A percentile compares a stretch with the other conserved stretches of the same genome.
Conservation (phyloP, 768 basidiomycete genomes). For the Lentinula sp. region DNA sequence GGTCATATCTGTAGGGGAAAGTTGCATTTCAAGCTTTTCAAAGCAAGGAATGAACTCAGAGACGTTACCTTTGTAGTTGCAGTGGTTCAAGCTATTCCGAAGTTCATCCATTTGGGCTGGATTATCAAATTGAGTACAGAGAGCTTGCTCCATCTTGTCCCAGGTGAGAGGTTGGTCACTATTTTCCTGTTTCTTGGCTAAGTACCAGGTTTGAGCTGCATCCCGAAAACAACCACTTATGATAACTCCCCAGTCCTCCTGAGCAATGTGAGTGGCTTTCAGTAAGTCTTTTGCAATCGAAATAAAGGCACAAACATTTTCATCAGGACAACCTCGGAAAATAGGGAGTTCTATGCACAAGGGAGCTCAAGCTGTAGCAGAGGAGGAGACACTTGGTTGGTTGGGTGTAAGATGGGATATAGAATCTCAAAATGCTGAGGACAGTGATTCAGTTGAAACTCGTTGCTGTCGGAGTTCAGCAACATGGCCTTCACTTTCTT, state of each 20-base stretch:
- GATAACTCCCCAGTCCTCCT: background rate
- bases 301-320: constrained; percentile 2
- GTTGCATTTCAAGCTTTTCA: constrained; percentile 4
- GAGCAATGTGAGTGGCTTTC: background rate
- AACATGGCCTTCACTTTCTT: background rate
- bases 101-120: background rate
- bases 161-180: background rate
- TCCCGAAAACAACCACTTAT: background rate
- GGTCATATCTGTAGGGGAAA: background rate
- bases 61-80: background rate
- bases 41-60: background rate
- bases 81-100: background rate
- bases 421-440: background rate
- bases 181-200: background rate
- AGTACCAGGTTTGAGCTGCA: background rate
- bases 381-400: background rate
- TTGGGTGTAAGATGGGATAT: background rate
- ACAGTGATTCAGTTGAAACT: background rate
- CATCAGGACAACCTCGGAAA: background rate
- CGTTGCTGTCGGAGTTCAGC: background rate
- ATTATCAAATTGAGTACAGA: background rate
- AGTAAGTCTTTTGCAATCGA: background rate
- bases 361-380: background rate
- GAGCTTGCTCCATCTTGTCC: background rate
- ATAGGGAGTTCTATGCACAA: background rate